A percentile compares a stretch with the other conserved stretches of the same genome.
phyloP scores from a whole-genome alignment of 2,329 filamentous ascomycete species.

The Monilinia laxa region DNA sequence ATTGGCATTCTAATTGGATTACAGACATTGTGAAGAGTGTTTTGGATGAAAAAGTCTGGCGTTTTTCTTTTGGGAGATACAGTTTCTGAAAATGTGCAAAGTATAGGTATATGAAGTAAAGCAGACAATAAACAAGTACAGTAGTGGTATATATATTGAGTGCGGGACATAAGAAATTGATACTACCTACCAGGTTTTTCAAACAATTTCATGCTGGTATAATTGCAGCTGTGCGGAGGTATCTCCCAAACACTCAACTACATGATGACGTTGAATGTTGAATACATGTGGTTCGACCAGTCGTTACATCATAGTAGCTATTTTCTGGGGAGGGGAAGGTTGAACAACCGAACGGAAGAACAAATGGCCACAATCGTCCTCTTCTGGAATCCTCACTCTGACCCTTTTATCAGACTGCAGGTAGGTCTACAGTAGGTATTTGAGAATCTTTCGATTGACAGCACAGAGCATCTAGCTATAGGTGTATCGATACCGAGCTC shows the following conservation, averaged over 20 bases:
- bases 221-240: not conserved
- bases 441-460: no score
- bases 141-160: not conserved
- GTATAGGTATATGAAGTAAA: not conserved
- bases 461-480: no score
- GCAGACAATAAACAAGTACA: not conserved
- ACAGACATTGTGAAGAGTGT: constrained; percentile 40
- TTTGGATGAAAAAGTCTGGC: no score
- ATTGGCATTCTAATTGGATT: constrained; percentile 53
- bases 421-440: no score
- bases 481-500: no score
- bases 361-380: not conserved
- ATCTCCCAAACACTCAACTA: constrained; percentile 12
- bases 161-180: not conserved
- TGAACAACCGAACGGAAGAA: not conserved
- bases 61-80: not conserved
- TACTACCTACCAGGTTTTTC: constrained; percentile 11
- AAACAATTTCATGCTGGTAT: not conserved
- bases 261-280: constrained; percentile 13
- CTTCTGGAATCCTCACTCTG: not conserved
- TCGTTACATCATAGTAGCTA: constrained; percentile 19
- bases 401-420: no score
- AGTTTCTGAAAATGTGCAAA: not conserved
- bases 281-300: not conserved
- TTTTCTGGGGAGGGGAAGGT: not conserved